Evolutionary conservation across 805 yeast species (phyloP).

Genomic region (Dipodascopsis uninucleata): DNA sequence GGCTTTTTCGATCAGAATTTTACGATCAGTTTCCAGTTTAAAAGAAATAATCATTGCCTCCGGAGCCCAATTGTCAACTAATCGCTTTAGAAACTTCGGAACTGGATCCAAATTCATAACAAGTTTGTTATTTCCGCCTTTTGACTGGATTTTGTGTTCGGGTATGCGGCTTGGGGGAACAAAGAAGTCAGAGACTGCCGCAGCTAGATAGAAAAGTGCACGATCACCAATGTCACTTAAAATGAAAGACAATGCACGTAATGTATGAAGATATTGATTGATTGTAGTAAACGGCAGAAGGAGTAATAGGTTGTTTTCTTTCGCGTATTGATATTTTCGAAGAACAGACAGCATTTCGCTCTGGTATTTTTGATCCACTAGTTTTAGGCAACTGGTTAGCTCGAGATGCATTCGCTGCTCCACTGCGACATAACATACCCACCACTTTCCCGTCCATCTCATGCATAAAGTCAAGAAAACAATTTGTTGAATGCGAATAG

Average conservation of each 20-base stretch:
- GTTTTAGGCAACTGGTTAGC: too few relatives aligned
- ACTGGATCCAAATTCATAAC: constrained; percentile 89
- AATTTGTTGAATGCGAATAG: constrained; percentile 73
- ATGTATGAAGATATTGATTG: constrained; percentile 84
- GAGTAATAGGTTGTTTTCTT: constrained; percentile 51
- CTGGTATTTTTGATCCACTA: constrained; percentile 56
- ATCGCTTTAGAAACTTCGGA: constrained; percentile 82
- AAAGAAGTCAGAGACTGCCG: constrained; percentile 96
- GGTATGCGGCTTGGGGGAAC: constrained; percentile 81
- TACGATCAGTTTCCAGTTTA: constrained; percentile 83
- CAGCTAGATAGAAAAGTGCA: constrained; percentile 84
- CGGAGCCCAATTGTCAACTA: constrained; percentile 94
- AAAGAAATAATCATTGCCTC: constrained; percentile 91
- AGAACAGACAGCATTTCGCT: constrained; percentile 58
- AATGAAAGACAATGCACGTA: constrained; percentile 60
- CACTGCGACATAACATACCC: constrained; percentile 12
- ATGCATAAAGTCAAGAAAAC: constrained; percentile 80
- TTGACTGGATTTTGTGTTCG: constrained; percentile 91
- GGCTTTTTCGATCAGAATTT: constrained; percentile 70
- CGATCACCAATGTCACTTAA: constrained; percentile 52
- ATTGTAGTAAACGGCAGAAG: constrained; percentile 90
- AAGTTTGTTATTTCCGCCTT: constrained; percentile 64
- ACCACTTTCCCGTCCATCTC: constrained; percentile 50
- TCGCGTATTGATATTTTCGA: constrained; percentile 49
- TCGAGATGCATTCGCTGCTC: background rate